A percentile compares a stretch with the other conserved stretches of the same genome.
These are phyloP conservation scores for Nakaseomyces nivariensis DNA, from an alignment of 1,139 yeast species.

Conservation along the genomic window DNA sequence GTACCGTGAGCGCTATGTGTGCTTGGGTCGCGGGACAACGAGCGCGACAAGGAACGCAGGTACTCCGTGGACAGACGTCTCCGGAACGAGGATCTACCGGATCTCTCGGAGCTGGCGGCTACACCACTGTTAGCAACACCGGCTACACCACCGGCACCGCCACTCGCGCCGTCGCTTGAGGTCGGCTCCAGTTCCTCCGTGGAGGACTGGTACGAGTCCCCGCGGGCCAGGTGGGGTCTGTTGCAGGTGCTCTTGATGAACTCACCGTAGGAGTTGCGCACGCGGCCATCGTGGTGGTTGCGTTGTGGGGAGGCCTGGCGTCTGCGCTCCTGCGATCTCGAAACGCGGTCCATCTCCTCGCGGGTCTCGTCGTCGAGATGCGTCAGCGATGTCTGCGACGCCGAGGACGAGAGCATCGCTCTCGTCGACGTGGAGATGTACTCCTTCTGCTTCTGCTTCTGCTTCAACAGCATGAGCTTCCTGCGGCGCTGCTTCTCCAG, in stretches of 20 bases:
- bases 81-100: constrained; percentile 16
- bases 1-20: too few relatives aligned
- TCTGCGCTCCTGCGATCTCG: not conserved
- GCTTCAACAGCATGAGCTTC: not conserved
- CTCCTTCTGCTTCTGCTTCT: not conserved
- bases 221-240: constrained; percentile 27
- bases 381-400: not conserved
- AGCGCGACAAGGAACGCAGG: constrained; percentile 24
- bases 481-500: constrained; percentile 1
- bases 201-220: constrained; percentile 25
- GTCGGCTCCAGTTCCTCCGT: constrained; percentile 1
- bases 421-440: not conserved
- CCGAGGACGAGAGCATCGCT: not conserved
- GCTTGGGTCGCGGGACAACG: constrained; percentile 20
- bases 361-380: constrained; percentile 1
- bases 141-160: too few relatives aligned
- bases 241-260: constrained; percentile 17
- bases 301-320: not conserved
- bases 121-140: too few relatives aligned
- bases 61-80: constrained; percentile 18
- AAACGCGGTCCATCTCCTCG: not conserved
- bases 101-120: constrained; percentile 9
- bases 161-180: not conserved
- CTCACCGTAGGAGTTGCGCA: constrained; percentile 27
- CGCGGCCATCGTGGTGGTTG: constrained; percentile 4